Percentiles rank a stretch among this genome's conserved stretches.
Conservation (phyloP, 208 protist species). For the Vickermania spadyakhi region DNA sequence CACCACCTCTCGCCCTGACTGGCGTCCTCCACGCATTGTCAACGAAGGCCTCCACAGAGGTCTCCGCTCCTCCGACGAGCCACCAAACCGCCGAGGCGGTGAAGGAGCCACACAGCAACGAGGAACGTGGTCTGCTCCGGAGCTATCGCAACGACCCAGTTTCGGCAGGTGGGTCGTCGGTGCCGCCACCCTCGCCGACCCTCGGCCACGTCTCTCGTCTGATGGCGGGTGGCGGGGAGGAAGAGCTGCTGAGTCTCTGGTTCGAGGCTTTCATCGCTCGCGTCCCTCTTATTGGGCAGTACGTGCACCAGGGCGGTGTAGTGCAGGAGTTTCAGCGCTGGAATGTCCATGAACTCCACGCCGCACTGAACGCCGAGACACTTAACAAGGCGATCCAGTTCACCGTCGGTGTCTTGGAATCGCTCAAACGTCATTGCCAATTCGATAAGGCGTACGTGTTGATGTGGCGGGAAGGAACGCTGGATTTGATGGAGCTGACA, state of each 20-base stretch:
- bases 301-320: conserved; percentile 64
- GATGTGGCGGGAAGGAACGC: too few relatives aligned
- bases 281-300: conserved; percentile 67
- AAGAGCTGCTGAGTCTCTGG: conserved; percentile 53
- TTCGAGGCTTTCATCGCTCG: conserved; percentile 81
- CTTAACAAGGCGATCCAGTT: conserved; percentile 77
- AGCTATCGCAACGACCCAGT: too few relatives aligned
- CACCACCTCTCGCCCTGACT: background rate
- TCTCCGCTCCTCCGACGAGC: background rate
- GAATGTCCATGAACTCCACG: conserved; percentile 63
- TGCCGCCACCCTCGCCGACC: background rate
- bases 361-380: conserved; percentile 40
- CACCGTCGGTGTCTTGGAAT: conserved; percentile 70
- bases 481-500: too few relatives aligned
- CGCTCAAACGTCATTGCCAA: conserved; percentile 38
- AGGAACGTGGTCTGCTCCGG: too few relatives aligned
- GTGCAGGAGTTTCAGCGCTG: conserved; percentile 62
- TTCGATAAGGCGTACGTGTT: too few relatives aligned
- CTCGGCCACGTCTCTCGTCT: background rate
- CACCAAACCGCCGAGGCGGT: background rate
- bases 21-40: too few relatives aligned
- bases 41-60: background rate
- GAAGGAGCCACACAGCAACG: too few relatives aligned
- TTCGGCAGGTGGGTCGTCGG: background rate
- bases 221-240: background rate